phyloP scores from a whole-genome alignment of 179 eudicot genomes.

The Dionaea muscipula region DNA sequence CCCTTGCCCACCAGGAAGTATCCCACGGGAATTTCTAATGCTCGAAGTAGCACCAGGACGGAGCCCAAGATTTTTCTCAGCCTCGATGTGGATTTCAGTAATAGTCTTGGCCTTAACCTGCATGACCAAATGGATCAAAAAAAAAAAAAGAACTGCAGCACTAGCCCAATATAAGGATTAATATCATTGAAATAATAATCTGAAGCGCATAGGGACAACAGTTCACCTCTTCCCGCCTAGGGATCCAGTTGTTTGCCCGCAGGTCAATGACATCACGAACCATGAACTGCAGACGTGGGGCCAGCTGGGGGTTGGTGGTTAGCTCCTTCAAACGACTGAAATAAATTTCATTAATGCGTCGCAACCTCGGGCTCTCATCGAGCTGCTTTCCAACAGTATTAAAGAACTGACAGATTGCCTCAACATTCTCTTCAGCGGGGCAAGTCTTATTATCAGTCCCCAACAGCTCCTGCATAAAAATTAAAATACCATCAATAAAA shows the following conservation, averaged over 20 bases:
- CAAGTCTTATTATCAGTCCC: slow-evolving; percentile 61
- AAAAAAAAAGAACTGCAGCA: neutral
- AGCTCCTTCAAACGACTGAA: slow-evolving; percentile 66
- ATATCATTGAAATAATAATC: neutral
- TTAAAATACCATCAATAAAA: neutral
- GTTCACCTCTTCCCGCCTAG: slow-evolving; percentile 86
- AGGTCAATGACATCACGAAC: slow-evolving; percentile 69
- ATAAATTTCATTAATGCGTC: slow-evolving; percentile 60
- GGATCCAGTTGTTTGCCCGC: slow-evolving; percentile 78
- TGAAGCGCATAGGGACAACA: neutral
- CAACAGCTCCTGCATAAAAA: slow-evolving; percentile 52
- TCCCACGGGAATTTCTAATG: slow-evolving; percentile 48
- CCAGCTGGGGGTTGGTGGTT: slow-evolving; percentile 53
- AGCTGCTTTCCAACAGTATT: slow-evolving; percentile 97
- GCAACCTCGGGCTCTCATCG: slow-evolving; percentile 65
- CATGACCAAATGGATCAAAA: slow-evolving; percentile 3
- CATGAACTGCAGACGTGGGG: slow-evolving; percentile 79
- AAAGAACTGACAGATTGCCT: slow-evolving; percentile 89
- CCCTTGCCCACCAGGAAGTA: slow-evolving; percentile 54
- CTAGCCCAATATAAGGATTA: too few species aligned
- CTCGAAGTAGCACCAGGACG: slow-evolving; percentile 72
- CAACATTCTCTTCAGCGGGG: slow-evolving; percentile 91
- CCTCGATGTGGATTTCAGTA: slow-evolving; percentile 73
- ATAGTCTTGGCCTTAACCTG: slow-evolving; percentile 81
- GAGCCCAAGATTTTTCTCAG: slow-evolving; percentile 65